Percentiles rank a stretch among this genome's conserved stretches.
phyloP scores from a whole-genome alignment of 2,329 filamentous ascomycete genomes.

The Nemania sp. region DNA sequence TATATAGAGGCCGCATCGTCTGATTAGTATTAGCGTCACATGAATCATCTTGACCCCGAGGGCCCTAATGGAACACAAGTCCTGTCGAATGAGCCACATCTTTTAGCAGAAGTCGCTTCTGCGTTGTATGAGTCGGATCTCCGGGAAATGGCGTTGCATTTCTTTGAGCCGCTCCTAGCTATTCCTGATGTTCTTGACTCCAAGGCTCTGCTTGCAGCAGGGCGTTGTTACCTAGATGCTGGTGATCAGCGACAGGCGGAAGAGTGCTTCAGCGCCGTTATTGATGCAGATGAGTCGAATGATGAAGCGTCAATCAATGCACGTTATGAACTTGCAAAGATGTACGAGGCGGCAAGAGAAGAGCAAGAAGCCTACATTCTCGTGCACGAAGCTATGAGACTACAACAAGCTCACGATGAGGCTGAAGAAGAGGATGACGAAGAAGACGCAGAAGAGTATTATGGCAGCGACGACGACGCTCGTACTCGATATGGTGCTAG shows the following conservation, averaged over 20 bases:
- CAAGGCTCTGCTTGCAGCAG: slow-evolving; percentile 66
- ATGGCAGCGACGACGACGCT: slow-evolving; percentile 33
- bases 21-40: slow-evolving; percentile 66
- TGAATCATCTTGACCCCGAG: slow-evolving; percentile 76
- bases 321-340: slow-evolving; percentile 81
- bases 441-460: slow-evolving; percentile 50
- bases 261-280: slow-evolving; percentile 79
- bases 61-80: slow-evolving; percentile 61
- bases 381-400: slow-evolving; percentile 78
- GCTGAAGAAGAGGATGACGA: slow-evolving; percentile 45
- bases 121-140: slow-evolving; percentile 58
- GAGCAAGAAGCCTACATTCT: slow-evolving; percentile 82
- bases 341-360: slow-evolving; percentile 82
- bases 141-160: slow-evolving; percentile 61
- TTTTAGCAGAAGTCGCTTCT: slow-evolving; percentile 76
- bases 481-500: slow-evolving; percentile 9
- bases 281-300: slow-evolving; percentile 76
- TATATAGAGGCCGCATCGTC: slow-evolving; percentile 32
- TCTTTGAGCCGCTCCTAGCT: slow-evolving; percentile 66
- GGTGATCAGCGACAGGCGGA: slow-evolving; percentile 77
- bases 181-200: slow-evolving; percentile 64
- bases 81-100: slow-evolving; percentile 77
- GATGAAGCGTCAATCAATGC: slow-evolving; percentile 71
- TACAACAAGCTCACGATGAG: slow-evolving; percentile 64
- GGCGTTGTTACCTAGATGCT: slow-evolving; percentile 75